Conservation (phyloP, 2,329 filamentous ascomycete genomes). For the Westerdykella ornata region DNA sequence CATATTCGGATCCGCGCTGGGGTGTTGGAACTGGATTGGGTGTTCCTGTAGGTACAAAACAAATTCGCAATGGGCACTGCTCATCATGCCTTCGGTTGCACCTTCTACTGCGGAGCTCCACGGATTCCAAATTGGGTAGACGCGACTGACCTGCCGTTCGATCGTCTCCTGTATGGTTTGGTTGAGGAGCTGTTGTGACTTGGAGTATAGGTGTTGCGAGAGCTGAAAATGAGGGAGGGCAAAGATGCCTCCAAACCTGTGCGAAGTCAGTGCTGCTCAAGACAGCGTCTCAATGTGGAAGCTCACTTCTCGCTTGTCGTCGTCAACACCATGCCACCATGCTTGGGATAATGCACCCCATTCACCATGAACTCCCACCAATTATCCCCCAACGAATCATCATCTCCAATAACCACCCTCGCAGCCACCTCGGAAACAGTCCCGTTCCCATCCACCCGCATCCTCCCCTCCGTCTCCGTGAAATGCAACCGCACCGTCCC, state of each 20-base stretch:
- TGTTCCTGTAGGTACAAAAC: conserved; percentile 78
- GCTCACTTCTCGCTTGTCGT: conserved; percentile 82
- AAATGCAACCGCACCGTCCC: conserved; percentile 65
- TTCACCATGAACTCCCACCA: conserved; percentile 74
- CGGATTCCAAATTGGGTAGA: conserved; percentile 52
- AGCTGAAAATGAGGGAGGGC: conserved; percentile 76
- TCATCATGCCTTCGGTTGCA: conserved; percentile 49
- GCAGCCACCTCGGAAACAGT: conserved; percentile 63
- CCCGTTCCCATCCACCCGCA: conserved; percentile 27
- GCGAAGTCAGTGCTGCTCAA: neutral
- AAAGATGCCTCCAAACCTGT: conserved; percentile 71
- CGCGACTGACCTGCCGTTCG: conserved; percentile 56
- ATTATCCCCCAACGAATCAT: conserved; percentile 56
- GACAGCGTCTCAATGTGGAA: neutral
- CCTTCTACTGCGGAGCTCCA: conserved; percentile 68
- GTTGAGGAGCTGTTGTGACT: conserved; percentile 56
- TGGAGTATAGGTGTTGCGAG: conserved; percentile 46
- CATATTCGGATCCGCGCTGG: conserved; percentile 2
- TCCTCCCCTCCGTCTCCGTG: conserved; percentile 45
- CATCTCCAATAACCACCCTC: conserved; percentile 65
- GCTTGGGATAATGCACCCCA: conserved; percentile 78
- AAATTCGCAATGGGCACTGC: conserved; percentile 77
- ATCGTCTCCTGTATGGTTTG: conserved; percentile 63
- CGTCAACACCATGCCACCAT: conserved; percentile 71
- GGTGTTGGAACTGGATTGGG: conserved; percentile 35